Evolutionary conservation across 148 eudicot genomes (phyloP).

Genomic region (Polygonum maritimum): DNA sequence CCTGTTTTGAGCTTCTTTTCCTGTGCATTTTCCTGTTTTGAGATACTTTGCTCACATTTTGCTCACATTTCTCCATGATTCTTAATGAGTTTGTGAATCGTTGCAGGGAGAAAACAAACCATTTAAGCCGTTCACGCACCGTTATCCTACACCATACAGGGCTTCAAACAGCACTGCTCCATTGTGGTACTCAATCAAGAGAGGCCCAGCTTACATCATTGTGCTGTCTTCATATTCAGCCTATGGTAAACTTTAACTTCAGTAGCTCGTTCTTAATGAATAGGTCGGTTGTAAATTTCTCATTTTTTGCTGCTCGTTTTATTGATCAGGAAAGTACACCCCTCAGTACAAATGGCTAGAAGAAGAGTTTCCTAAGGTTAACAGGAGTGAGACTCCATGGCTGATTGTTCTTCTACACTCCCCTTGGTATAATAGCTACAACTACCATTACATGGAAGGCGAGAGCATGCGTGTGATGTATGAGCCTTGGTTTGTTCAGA

Average conservation of each 20-base stretch:
- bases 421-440: slow-evolving; percentile 14
- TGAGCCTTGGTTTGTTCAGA: slow-evolving; percentile 12
- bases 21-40: not conserved
- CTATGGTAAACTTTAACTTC: slow-evolving; percentile 7
- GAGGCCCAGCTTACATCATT: slow-evolving; percentile 25
- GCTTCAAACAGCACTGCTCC: slow-evolving; percentile 37
- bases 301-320: not conserved
- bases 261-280: not conserved
- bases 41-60: too few relatives aligned
- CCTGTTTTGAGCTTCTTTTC: not conserved
- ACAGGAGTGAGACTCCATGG: slow-evolving; percentile 15
- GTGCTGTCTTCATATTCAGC: slow-evolving; percentile 20
- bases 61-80: not conserved
- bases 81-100: not conserved
- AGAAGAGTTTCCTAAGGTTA: slow-evolving; percentile 12
- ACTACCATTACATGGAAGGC: slow-evolving; percentile 16
- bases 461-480: slow-evolving; percentile 13
- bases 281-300: not conserved
- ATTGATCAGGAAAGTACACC: slow-evolving; percentile 11
- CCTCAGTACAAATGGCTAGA: slow-evolving; percentile 14
- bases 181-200: slow-evolving; percentile 32
- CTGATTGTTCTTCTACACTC: slow-evolving; percentile 14
- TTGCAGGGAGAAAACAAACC: slow-evolving; percentile 39
- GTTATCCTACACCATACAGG: slow-evolving; percentile 34
- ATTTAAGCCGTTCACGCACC: slow-evolving; percentile 38